These are phyloP conservation scores for Fusarium brachygibbosum DNA, from an alignment of 2,329 filamentous ascomycete species.

Conservation along the genomic window DNA sequence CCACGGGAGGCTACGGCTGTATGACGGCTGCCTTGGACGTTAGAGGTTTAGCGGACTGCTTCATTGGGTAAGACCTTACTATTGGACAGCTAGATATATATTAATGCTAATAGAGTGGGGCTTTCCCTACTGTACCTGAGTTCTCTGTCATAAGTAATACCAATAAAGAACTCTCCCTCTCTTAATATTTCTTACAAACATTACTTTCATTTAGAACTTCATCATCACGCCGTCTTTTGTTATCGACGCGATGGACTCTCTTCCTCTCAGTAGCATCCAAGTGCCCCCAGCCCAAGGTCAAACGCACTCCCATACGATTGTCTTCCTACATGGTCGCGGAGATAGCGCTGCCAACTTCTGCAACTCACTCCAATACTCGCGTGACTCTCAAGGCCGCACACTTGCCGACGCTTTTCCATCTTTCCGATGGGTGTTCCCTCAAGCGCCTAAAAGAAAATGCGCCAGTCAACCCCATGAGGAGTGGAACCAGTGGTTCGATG, in stretches of 20 bases:
- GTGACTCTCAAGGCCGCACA: conserved; percentile 51
- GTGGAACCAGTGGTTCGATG: conserved; percentile 65
- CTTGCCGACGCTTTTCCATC: conserved; percentile 59
- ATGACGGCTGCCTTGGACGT: conserved; percentile 16
- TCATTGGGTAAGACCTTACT: conserved; percentile 1
- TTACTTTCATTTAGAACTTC: not conserved
- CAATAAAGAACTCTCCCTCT: not conserved
- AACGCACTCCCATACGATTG: conserved; percentile 58
- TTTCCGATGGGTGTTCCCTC: conserved; percentile 65
- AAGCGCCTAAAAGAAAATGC: conserved; percentile 53
- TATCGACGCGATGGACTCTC: not conserved
- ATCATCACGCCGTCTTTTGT: too few species aligned
- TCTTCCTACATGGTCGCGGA: conserved; percentile 63
- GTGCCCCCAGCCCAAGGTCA: not conserved
- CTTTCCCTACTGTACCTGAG: not conserved
- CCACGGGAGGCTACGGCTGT: conserved; percentile 17
- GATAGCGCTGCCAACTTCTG: conserved; percentile 55
- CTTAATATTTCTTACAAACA: not conserved
- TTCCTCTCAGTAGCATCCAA: not conserved
- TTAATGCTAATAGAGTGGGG: not conserved
- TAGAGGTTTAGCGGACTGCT: conserved; percentile 2
- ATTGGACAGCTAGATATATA: too few species aligned
- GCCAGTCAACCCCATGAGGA: conserved; percentile 44
- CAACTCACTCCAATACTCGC: conserved; percentile 49
- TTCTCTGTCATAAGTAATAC: too few species aligned